A percentile compares a stretch with the other conserved stretches of the same genome.
Conservation (phyloP, 2,329 filamentous ascomycete genomes). For the Fusarium guadeloupense region DNA sequence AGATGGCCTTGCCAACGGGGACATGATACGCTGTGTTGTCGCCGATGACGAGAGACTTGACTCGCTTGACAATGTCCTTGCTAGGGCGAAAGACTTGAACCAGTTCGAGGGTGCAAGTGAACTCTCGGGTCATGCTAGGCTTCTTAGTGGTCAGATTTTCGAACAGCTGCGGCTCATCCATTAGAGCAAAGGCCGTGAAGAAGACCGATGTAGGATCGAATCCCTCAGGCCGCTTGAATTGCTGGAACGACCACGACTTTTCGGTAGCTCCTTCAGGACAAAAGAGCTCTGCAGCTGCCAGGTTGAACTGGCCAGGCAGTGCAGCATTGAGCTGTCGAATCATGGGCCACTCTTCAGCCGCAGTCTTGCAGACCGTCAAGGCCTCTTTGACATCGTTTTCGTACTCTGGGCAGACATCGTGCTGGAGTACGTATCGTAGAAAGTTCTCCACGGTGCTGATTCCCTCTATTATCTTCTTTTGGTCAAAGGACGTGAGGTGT, state of each 20-base stretch:
- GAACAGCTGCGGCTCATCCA: slow-evolving; percentile 47
- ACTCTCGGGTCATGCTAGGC: slow-evolving; percentile 53
- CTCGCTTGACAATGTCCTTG: slow-evolving; percentile 52
- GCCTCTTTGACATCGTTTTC: slow-evolving; percentile 72
- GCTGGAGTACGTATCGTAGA: slow-evolving; percentile 84
- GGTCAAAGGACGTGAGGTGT: slow-evolving; percentile 64
- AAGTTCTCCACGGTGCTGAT: slow-evolving; percentile 83
- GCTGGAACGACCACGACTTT: slow-evolving; percentile 42
- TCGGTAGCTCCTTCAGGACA: slow-evolving; percentile 49
- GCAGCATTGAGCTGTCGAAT: slow-evolving; percentile 59
- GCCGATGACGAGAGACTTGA: slow-evolving; percentile 54
- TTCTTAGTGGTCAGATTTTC: slow-evolving; percentile 35
- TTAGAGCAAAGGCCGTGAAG: slow-evolving; percentile 55
- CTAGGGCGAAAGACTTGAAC: slow-evolving; percentile 58
- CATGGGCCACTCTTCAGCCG: slow-evolving; percentile 72
- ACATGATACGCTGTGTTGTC: slow-evolving; percentile 47
- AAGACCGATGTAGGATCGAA: slow-evolving; percentile 55
- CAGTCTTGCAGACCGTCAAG: slow-evolving; percentile 70
- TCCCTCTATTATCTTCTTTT: slow-evolving; percentile 62
- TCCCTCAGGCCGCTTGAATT: slow-evolving; percentile 49
- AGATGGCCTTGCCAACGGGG: slow-evolving; percentile 56
- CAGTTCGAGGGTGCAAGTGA: slow-evolving; percentile 70
- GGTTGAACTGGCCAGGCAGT: slow-evolving; percentile 83
- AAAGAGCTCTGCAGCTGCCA: slow-evolving; percentile 75
- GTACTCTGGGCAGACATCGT: slow-evolving; percentile 88